Percentiles rank a stretch among this genome's conserved stretches.
phyloP scores from a whole-genome alignment of 768 basidiomycete species.

The Naganishia antarctica region DNA sequence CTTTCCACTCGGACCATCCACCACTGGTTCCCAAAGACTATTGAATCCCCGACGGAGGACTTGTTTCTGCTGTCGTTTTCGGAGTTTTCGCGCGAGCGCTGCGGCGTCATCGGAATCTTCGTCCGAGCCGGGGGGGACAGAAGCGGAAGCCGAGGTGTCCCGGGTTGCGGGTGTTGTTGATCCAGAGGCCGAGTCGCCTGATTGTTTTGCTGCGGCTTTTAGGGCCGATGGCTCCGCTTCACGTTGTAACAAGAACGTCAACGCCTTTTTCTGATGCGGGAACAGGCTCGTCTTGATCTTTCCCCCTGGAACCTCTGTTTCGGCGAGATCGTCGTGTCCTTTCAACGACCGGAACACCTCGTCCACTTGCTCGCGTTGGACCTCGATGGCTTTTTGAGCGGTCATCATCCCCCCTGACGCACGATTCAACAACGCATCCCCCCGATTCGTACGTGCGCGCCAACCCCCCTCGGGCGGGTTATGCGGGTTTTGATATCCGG shows the following conservation, averaged over 20 bases:
- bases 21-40: conserved; percentile 53
- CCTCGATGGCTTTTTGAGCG: conserved; percentile 58
- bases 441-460: conserved; percentile 29
- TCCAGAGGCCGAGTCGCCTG: neutral
- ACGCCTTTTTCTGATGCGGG: conserved; percentile 95
- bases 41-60: conserved; percentile 20
- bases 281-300: conserved; percentile 77
- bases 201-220: conserved; percentile 32
- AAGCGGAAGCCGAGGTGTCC: neutral
- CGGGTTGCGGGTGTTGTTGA: neutral
- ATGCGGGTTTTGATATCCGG: conserved; percentile 84
- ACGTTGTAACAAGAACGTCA: conserved; percentile 88
- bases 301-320: conserved; percentile 64
- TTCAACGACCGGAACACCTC: conserved; percentile 84
- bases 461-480: conserved; percentile 70
- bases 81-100: conserved; percentile 48
- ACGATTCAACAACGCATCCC: conserved; percentile 26
- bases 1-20: conserved; percentile 46
- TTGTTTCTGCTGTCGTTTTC: conserved; percentile 38
- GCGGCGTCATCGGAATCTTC: conserved; percentile 3
- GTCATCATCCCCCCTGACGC: conserved; percentile 1
- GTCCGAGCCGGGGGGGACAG: neutral
- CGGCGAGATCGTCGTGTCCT: conserved; percentile 76
- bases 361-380: conserved; percentile 88
- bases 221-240: conserved; percentile 53